Conservation (phyloP, 2,329 filamentous ascomycete species). For the Aspergillus hortae region DNA sequence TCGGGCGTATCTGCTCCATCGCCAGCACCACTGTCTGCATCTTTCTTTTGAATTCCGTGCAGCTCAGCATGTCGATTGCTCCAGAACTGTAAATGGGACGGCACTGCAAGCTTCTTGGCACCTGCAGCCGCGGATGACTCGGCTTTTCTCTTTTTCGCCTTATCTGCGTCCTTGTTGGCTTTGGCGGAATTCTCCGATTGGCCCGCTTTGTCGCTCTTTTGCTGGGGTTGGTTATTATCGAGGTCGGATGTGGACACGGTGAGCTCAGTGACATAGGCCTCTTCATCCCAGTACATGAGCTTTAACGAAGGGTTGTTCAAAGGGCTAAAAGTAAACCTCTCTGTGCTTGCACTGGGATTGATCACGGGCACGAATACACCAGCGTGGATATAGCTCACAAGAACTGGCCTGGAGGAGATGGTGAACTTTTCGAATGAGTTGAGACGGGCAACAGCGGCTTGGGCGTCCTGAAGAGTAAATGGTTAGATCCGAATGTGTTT, state of each 20-base stretch:
- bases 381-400: conserved; percentile 73
- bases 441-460: conserved; percentile 69
- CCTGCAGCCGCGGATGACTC: conserved; percentile 34
- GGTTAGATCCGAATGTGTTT: neutral
- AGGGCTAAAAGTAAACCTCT: conserved; percentile 65
- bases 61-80: conserved; percentile 67
- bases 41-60: conserved; percentile 48
- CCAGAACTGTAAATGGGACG: conserved; percentile 68
- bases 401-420: conserved; percentile 69
- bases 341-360: conserved; percentile 55
- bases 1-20: conserved; percentile 26
- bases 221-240: conserved; percentile 21
- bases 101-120: conserved; percentile 49
- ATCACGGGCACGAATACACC: conserved; percentile 77
- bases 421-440: conserved; percentile 71
- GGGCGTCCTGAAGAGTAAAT: conserved; percentile 55
- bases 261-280: conserved; percentile 66
- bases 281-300: conserved; percentile 73
- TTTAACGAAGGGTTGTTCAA: conserved; percentile 65
- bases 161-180: conserved; percentile 39
- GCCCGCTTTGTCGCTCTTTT: conserved; percentile 19
- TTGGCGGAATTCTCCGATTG: conserved; percentile 27
- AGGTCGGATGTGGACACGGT: conserved; percentile 55
- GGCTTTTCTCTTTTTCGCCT: conserved; percentile 46
- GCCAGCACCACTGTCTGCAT: conserved; percentile 21